These are phyloP conservation scores for Arabidopsis arenosa DNA, from an alignment of 345 rosid genomes.

Conservation along the genomic window DNA sequence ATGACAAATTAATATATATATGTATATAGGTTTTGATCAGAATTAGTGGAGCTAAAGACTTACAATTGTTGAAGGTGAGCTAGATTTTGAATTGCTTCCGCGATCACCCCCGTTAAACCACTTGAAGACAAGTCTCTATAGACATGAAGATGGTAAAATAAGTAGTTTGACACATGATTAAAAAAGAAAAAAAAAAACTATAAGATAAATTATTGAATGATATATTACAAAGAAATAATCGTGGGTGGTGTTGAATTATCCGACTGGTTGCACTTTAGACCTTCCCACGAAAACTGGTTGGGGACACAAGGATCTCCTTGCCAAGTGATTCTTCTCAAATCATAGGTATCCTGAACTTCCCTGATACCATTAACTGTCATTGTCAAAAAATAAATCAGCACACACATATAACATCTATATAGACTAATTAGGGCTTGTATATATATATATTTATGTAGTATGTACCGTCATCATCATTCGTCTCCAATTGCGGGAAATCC, in stretches of 20 bases:
- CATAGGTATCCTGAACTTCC: constrained; percentile 45
- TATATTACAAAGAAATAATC: constrained; percentile 20
- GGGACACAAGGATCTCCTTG: constrained; percentile 67
- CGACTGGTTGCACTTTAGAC: constrained; percentile 48
- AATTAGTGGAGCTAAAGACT: constrained; percentile 22
- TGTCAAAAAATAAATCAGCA: neutral
- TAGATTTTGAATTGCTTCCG: constrained; percentile 37
- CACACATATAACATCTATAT: neutral
- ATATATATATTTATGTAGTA: neutral
- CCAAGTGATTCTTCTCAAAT: constrained; percentile 48
- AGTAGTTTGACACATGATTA: neutral
- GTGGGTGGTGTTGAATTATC: constrained; percentile 4
- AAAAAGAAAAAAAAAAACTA: neutral
- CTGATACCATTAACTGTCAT: constrained; percentile 49
- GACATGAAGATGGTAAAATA: neutral
- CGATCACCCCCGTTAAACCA: constrained; percentile 25
- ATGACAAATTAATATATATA: neutral
- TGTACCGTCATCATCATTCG: constrained; percentile 48
- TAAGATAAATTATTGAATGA: neutral
- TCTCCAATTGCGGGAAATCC: constrained; percentile 27
- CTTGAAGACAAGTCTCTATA: constrained; percentile 37
- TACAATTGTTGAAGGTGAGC: constrained; percentile 44
- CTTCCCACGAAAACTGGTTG: constrained; percentile 44
- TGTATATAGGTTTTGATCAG: neutral
- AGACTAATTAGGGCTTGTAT: neutral